Percentiles rank a stretch among this genome's conserved stretches.
Conservation (phyloP, 495 filamentous ascomycete species). For the Elasticomyces elasticus region DNA sequence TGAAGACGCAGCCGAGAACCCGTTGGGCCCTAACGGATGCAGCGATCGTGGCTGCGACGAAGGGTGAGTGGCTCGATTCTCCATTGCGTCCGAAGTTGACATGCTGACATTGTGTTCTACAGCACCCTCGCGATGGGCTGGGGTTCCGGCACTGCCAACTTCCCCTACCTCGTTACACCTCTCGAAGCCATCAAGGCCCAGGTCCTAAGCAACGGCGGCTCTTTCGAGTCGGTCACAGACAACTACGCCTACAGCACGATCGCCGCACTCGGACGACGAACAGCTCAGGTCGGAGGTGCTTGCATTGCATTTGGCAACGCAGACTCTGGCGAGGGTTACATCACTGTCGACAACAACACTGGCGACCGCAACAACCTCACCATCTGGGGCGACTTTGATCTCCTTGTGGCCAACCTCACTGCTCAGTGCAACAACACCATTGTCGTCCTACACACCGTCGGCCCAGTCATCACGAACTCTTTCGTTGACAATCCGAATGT, state of each 20-base stretch:
- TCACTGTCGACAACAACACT: conserved; percentile 70
- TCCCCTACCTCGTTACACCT: conserved; percentile 84
- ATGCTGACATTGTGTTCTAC: too few species aligned
- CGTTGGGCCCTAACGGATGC: conserved; percentile 77
- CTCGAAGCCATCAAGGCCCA: conserved; percentile 74
- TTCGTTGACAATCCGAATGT: conserved; percentile 83
- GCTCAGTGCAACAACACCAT: conserved; percentile 79
- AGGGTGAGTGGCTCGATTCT: too few species aligned
- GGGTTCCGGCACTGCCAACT: conserved; percentile 78
- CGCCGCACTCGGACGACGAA: conserved; percentile 52
- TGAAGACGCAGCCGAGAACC: conserved; percentile 70
- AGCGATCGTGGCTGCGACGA: conserved; percentile 70
- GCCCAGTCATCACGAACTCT: conserved; percentile 65
- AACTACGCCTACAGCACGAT: conserved; percentile 59
- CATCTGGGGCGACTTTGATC: conserved; percentile 73
- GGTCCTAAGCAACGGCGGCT: conserved; percentile 48
- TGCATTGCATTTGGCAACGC: conserved; percentile 85
- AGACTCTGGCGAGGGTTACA: conserved; percentile 78
- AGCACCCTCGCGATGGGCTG: conserved; percentile 91
- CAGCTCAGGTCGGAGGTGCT: conserved; percentile 39
- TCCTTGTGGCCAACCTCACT: conserved; percentile 66
- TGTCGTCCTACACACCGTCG: conserved; percentile 79
- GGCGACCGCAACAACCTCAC: conserved; percentile 93
- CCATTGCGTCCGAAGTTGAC: too few species aligned
- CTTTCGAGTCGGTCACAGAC: conserved; percentile 65